Evolutionary conservation across 805 yeast genomes (phyloP), one percentile per base, ranked within the genome.

Genomic region (Candida wancherniae): DNA sequence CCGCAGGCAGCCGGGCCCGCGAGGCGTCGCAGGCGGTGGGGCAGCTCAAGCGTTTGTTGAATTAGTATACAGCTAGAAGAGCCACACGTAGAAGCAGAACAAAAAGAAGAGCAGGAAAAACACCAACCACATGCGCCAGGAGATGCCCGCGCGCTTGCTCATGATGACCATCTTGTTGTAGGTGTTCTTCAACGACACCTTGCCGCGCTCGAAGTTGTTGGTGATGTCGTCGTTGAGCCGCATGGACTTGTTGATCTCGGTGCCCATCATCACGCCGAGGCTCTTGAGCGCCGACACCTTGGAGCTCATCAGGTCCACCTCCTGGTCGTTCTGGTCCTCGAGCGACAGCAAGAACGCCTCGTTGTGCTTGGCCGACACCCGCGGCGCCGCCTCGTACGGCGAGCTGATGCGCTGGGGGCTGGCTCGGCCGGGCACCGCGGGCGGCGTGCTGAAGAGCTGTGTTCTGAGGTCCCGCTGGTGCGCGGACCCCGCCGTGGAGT

Each of bases 81-180:
- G 31, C 72, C 72, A 66, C 15, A 65, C 61, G 52, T 61, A 65
- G 45, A 61, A 57, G 37, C 66, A 66, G 58, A 61, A 62, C 25
- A 58, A 21, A 28, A 55, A 47, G 16, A 65, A 65, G 13, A 61
- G 24, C 20, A 41, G 28, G 43, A 66, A 65, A 37, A 66, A 68
- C 19, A 45, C 42, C 24, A 63, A 46, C 72, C 72, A 66, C 67
- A 62, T 60, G 31, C 55, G 50, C 65, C 70, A 66, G 25, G 61
- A 52, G 26, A 66, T 63, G 3, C 72, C 72, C 9, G 71, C 71
- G 23, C 63, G 45, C 48, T 63, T 57, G 49, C 70, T 63, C 72
- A 66, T 64, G 17, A 58, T 47, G 28, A 66, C 55, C 72, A 66
- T 66, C 34, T 53, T 48, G 44, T 60, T 63, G 42, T 54, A 66